phyloP scores from a whole-genome alignment of 2,329 filamentous ascomycete species.

The Aspergillus niger region DNA sequence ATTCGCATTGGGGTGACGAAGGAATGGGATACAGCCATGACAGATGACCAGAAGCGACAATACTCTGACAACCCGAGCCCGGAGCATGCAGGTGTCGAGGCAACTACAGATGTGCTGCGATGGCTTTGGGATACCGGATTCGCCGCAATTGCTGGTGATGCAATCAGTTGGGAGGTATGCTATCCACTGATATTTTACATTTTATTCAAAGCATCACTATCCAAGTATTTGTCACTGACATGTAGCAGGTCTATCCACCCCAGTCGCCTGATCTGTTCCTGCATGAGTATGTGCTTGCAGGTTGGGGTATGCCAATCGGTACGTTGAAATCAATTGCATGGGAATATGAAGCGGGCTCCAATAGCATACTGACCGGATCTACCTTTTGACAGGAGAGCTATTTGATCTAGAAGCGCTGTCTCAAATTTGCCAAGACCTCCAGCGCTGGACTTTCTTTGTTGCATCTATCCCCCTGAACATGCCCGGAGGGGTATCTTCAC shows the following conservation, averaged over 20 bases:
- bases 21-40: conserved; percentile 46
- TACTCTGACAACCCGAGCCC: conserved; percentile 42
- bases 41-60: conserved; percentile 30
- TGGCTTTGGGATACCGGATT: conserved; percentile 64
- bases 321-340: conserved; percentile 25
- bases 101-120: conserved; percentile 52
- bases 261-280: conserved; percentile 40
- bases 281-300: conserved; percentile 53
- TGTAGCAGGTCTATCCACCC: conserved; percentile 45
- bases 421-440: conserved; percentile 36
- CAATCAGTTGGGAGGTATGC: conserved; percentile 56
- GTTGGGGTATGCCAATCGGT: conserved; percentile 55
- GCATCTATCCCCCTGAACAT: conserved; percentile 53
- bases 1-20: conserved; percentile 47
- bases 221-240: conserved; percentile 5
- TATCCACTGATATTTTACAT: too few relatives aligned
- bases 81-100: conserved; percentile 53
- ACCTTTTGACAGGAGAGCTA: conserved; percentile 41
- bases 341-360: neutral
- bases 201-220: neutral
- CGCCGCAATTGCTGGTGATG: conserved; percentile 60
- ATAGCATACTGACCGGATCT: neutral
- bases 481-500: conserved; percentile 50
- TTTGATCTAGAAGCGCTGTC: conserved; percentile 50
- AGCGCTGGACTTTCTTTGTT: conserved; percentile 55